Evolutionary conservation across 441 rosid species (phyloP).

Genomic region (Raphanus hybrid): DNA sequence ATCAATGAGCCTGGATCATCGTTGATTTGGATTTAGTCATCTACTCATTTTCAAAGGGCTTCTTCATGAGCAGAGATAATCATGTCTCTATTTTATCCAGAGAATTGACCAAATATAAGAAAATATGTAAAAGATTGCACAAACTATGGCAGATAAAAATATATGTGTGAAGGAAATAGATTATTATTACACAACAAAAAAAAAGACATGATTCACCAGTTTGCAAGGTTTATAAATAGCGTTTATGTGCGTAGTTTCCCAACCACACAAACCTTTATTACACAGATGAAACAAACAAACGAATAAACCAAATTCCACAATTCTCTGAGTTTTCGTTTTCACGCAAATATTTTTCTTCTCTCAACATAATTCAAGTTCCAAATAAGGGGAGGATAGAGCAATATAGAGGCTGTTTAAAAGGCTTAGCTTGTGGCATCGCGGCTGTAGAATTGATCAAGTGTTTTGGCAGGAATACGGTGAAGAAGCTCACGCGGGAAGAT

Average conservation of each 20-base stretch:
- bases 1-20: neutral
- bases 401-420: neutral
- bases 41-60: neutral
- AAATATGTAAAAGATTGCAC: neutral
- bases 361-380: conserved; percentile 5
- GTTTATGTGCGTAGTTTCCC: conserved; percentile 17
- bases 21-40: neutral
- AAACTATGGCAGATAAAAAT: neutral
- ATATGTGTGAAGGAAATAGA: neutral
- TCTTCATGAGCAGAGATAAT: neutral
- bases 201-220: conserved; percentile 24
- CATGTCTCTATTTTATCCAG: neutral
- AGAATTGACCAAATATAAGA: conserved; percentile 7
- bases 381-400: conserved; percentile 28
- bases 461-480: conserved; percentile 98
- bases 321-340: conserved; percentile 12
- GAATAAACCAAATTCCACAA: conserved; percentile 23
- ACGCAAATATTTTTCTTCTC: conserved; percentile 29
- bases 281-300: conserved; percentile 16
- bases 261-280: conserved; percentile 36
- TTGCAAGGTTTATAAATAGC: conserved; percentile 27
- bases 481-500: conserved; percentile 99
- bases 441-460: conserved; percentile 89
- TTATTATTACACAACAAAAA: conserved; percentile 28
- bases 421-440: conserved; percentile 61